phyloP scores from a whole-genome alignment of 2,329 filamentous ascomycete genomes.

The Dissoconium aciculare region DNA sequence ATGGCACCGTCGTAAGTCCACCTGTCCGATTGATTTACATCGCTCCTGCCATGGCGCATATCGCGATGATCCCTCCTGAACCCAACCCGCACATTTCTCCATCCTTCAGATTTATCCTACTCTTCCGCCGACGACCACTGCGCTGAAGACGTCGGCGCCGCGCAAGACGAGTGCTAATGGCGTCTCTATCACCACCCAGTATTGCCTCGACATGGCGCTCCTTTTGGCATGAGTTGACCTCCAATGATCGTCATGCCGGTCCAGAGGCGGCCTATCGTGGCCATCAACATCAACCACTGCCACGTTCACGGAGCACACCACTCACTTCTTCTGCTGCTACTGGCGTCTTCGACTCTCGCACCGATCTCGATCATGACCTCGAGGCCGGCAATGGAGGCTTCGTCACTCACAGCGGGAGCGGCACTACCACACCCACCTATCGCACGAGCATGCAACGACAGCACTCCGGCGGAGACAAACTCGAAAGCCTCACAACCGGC shows the following conservation, averaged over 20 bases:
- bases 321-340: conserved; percentile 71
- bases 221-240: conserved; percentile 81
- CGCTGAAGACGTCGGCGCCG: no score
- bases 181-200: no score
- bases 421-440: conserved; percentile 58
- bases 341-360: conserved; percentile 68
- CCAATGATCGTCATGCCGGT: conserved; percentile 68
- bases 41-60: no score
- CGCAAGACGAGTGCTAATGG: no score
- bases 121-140: no score
- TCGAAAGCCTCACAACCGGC: conserved; percentile 56
- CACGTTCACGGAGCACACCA: conserved; percentile 64
- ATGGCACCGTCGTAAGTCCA: no score
- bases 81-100: no score
- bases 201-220: conserved; percentile 62
- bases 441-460: conserved; percentile 50
- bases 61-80: no score
- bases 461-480: conserved; percentile 28
- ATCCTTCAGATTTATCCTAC: no score
- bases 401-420: conserved; percentile 39
- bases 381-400: conserved; percentile 43
- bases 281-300: conserved; percentile 76
- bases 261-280: conserved; percentile 88
- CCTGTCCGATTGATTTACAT: no score
- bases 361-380: conserved; percentile 66